Conservation (phyloP, 306 rosid genomes). For the Dalbergia oliveri region DNA sequence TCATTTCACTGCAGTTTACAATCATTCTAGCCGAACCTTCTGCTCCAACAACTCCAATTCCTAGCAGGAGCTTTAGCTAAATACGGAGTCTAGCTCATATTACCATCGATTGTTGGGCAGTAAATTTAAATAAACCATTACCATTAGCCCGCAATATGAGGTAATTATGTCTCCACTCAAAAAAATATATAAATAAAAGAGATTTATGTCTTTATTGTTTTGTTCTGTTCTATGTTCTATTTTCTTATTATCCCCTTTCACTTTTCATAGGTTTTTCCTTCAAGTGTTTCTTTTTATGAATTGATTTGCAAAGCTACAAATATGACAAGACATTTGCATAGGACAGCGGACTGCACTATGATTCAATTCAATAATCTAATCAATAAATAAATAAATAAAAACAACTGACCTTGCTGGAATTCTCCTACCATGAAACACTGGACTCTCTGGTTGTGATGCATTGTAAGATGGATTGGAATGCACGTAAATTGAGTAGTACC, state of each 20-base stretch:
- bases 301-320: slow-evolving; percentile 16
- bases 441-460: slow-evolving; percentile 62
- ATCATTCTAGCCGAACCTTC: not conserved
- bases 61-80: not conserved
- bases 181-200: too few relatives aligned
- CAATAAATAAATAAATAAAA: not conserved
- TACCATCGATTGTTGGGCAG: too few relatives aligned
- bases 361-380: slow-evolving; percentile 13
- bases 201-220: not conserved
- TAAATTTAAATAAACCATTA: not conserved
- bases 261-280: not conserved
- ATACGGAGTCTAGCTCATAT: too few relatives aligned
- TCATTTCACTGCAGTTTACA: too few relatives aligned
- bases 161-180: not conserved
- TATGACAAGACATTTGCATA: slow-evolving; percentile 3
- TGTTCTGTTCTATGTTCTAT: slow-evolving; percentile 10
- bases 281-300: not conserved
- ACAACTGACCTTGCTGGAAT: slow-evolving; percentile 80
- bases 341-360: not conserved
- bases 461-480: slow-evolving; percentile 85
- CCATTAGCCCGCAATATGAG: not conserved
- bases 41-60: not conserved
- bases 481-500: slow-evolving; percentile 76
- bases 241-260: not conserved
- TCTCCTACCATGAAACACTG: slow-evolving; percentile 69